phyloP scores from a whole-genome alignment of 2,329 filamentous ascomycete species.

The Didymella segeticola region DNA sequence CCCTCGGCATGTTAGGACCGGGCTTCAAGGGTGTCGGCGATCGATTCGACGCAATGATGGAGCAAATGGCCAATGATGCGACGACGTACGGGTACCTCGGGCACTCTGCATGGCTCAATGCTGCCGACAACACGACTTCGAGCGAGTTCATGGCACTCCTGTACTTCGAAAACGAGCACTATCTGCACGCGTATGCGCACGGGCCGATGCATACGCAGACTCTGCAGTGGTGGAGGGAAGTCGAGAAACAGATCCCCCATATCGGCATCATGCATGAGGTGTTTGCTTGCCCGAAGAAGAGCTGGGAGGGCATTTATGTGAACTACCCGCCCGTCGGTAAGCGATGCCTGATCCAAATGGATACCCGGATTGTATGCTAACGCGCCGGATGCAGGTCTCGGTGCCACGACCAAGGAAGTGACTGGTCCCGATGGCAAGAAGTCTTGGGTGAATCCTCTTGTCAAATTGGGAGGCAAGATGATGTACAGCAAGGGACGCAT shows the following conservation, averaged over 20 bases:
- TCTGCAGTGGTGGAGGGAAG: constrained; percentile 16
- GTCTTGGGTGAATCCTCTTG: constrained; percentile 18
- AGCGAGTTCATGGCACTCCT: constrained; percentile 15
- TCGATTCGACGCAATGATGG: constrained; percentile 5
- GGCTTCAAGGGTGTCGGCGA: constrained; percentile 17
- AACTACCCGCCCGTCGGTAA: constrained; percentile 20
- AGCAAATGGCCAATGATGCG: constrained; percentile 1
- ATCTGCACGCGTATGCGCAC: constrained; percentile 18
- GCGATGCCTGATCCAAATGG: not conserved
- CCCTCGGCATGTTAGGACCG: constrained; percentile 17
- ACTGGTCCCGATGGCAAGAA: constrained; percentile 14
- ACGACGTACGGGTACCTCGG: constrained; percentile 10
- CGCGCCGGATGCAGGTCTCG: constrained; percentile 6
- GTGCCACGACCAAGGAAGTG: constrained; percentile 16
- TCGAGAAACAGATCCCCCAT: constrained; percentile 8
- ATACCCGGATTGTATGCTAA: not conserved
- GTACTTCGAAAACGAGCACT: constrained; percentile 20
- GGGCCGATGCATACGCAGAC: constrained; percentile 11
- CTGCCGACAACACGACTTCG: not conserved
- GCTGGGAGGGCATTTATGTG: constrained; percentile 22
- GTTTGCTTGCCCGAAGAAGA: constrained; percentile 17
- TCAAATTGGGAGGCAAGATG: constrained; percentile 11
- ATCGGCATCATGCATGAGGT: constrained; percentile 22
- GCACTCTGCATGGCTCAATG: constrained; percentile 11
- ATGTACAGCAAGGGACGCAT: constrained; percentile 18